Conservation (phyloP, 495 filamentous ascomycete species). For the Pseudevernia furfuracea region DNA sequence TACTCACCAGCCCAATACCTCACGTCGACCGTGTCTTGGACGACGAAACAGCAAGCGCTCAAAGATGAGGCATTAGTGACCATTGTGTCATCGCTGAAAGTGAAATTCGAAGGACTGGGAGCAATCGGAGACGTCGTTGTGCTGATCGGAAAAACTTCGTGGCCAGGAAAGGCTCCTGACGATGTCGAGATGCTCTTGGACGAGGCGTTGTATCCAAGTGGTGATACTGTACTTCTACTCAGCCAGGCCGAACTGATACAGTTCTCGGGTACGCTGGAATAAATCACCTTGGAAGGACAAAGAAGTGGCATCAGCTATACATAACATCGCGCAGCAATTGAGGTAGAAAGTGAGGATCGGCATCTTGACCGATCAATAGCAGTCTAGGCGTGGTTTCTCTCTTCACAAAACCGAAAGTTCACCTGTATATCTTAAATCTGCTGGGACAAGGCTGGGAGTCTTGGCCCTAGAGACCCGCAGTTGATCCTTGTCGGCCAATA, state of each 20-base stretch:
- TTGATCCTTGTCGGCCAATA: too few relatives aligned
- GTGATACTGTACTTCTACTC: neutral
- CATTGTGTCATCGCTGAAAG: neutral
- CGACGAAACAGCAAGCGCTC: constrained; percentile 16
- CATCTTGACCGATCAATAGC: neutral
- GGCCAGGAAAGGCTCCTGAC: neutral
- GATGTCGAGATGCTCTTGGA: neutral
- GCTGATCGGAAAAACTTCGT: neutral
- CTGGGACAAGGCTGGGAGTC: neutral
- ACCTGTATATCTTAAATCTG: neutral
- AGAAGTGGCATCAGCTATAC: neutral
- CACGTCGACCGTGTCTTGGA: constrained; percentile 17
- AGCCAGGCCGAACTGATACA: neutral
- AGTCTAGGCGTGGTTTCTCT: neutral
- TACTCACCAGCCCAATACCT: constrained; percentile 12
- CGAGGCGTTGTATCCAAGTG: neutral
- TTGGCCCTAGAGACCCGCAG: neutral
- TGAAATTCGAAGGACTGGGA: neutral
- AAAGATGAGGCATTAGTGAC: neutral
- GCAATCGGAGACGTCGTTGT: neutral
- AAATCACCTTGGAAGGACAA: neutral
- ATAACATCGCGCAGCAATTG: neutral
- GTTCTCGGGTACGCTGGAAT: neutral
- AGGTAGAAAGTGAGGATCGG: neutral
- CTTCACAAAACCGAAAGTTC: neutral